Evolutionary conservation across 768 basidiomycete genomes (phyloP), one percentile per base, ranked within the genome.

Genomic region (Boletus rubroflammeus): DNA sequence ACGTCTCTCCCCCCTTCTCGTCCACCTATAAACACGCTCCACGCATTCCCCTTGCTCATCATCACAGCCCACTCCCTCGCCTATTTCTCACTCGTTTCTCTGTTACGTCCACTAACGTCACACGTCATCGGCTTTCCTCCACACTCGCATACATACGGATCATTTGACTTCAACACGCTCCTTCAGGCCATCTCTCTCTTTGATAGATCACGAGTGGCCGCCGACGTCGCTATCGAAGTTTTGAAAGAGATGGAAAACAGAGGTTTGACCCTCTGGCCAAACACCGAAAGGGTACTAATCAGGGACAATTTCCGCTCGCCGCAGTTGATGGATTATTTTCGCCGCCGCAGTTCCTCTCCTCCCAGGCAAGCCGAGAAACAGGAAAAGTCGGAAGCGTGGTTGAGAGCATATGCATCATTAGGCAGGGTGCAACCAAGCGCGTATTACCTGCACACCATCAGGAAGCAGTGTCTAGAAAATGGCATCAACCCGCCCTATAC

Each of bases 241-340:
- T 63, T 85, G 38, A 63, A 65, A 21, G 67, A 75, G 10, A 83
- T 85, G 81, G 72, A 78, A 23, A 65, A 68, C 2, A 75, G 78
- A 19, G 67, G 74, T 47, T 62, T 83, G 17, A 59, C 63, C 7
- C 72, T 84, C 28, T 67, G 66, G 51, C 57, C 70, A 3, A 59
- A 71, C 14, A 82, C 81, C 0, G 81, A 80, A 57, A 60, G 72
- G 8, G 61, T 68, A 0, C 69, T 85, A 0, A 73, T 84, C 42
- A 71, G 71, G 39, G 78, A 84, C 59, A 75, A 78, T 0, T 80
- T 80, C 55, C 72, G 83, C 35, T 78, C 78, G 0, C 64, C 79
- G 1, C 76, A 80, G 43, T 68, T 86, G 50, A 72, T 81, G 14
- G 75, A 76, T 41, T 72, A 72, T 35, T 69, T 86, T 19, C 77